Percentiles rank a stretch among this genome's conserved stretches.
phyloP scores from a whole-genome alignment of 1,284 basidiomycete species.

The Fomitopsis palustris region DNA sequence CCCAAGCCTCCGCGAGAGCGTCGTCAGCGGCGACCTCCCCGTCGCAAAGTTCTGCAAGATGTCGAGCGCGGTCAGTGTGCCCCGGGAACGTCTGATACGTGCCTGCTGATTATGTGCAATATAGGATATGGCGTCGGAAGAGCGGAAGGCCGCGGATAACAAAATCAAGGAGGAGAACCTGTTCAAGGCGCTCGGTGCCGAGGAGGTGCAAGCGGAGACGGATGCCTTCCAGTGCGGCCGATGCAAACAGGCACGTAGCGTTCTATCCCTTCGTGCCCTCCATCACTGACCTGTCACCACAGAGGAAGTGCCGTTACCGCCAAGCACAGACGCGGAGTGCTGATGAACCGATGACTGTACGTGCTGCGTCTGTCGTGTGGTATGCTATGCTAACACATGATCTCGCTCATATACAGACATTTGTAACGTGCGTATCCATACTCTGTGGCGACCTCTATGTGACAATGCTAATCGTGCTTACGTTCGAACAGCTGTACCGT shows the following conservation, averaged over 20 bases:
- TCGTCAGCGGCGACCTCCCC: constrained; percentile 79
- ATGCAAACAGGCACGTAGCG: constrained; percentile 71
- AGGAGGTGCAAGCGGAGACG: constrained; percentile 90
- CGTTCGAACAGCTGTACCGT: constrained; percentile 45
- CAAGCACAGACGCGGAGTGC: constrained; percentile 94
- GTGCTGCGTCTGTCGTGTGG: constrained; percentile 24
- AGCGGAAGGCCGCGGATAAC: constrained; percentile 79
- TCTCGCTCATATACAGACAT: constrained; percentile 23
- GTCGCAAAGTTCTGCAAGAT: constrained; percentile 75
- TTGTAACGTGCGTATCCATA: constrained; percentile 30
- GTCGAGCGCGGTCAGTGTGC: constrained; percentile 64
- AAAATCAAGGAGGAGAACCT: constrained; percentile 88
- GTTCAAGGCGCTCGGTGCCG: constrained; percentile 89
- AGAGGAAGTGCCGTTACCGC: constrained; percentile 89
- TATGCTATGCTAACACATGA: constrained; percentile 13
- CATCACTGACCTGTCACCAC: constrained; percentile 1
- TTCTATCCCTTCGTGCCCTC: background rate
- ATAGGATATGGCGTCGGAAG: constrained; percentile 95
- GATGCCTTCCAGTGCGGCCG: constrained; percentile 96
- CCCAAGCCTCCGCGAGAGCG: constrained; percentile 79
- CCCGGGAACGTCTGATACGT: too few relatives aligned
- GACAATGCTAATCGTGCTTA: constrained; percentile 3
- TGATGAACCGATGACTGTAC: constrained; percentile 94
- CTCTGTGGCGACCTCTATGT: background rate
- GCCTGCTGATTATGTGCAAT: background rate